phyloP scores from a whole-genome alignment of 169 alveolate genomes.

The Cryptosporidium bovis region DNA sequence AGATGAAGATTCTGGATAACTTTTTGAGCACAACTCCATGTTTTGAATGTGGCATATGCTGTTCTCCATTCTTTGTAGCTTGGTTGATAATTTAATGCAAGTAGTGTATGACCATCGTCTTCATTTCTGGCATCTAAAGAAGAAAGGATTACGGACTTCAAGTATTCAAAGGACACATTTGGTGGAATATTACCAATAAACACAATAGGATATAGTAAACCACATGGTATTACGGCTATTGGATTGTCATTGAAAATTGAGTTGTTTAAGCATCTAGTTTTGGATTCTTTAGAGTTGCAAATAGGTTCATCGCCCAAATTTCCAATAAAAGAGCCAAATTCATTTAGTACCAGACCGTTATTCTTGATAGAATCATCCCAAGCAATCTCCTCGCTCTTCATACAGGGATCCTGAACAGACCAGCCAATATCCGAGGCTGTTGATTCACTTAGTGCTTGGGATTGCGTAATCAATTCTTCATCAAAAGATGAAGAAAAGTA shows the following conservation, averaged over 20 bases:
- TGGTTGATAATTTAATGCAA: slow-evolving; percentile 79
- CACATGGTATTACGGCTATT: slow-evolving; percentile 70
- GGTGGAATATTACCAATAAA: slow-evolving; percentile 85
- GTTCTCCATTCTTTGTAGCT: slow-evolving; percentile 80
- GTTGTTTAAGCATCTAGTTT: slow-evolving; percentile 11
- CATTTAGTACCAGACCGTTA: slow-evolving; percentile 17
- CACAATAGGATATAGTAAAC: slow-evolving; percentile 75
- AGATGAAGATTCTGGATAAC: slow-evolving; percentile 78
- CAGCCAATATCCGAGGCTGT: slow-evolving; percentile 75
- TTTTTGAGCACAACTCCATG: slow-evolving; percentile 79
- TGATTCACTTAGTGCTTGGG: slow-evolving; percentile 46
- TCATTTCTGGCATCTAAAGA: slow-evolving; percentile 51
- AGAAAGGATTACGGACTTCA: slow-evolving; percentile 74
- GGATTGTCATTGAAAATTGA: slow-evolving; percentile 55
- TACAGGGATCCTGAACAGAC: slow-evolving; percentile 62
- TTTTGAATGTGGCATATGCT: slow-evolving; percentile 79
- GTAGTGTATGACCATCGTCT: slow-evolving; percentile 23
- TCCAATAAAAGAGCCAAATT: slow-evolving; percentile 68
- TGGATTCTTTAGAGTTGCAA: slow-evolving; percentile 6
- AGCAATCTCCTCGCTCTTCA: slow-evolving; percentile 29
- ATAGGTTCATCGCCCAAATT: slow-evolving; percentile 34
- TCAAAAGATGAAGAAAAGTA: slow-evolving; percentile 69
- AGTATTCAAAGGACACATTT: slow-evolving; percentile 78
- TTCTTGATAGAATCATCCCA: slow-evolving; percentile 50
- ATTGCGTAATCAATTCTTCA: slow-evolving; percentile 39